phyloP scores from a whole-genome alignment of 441 rosid species.

The Populus tomentosa region DNA sequence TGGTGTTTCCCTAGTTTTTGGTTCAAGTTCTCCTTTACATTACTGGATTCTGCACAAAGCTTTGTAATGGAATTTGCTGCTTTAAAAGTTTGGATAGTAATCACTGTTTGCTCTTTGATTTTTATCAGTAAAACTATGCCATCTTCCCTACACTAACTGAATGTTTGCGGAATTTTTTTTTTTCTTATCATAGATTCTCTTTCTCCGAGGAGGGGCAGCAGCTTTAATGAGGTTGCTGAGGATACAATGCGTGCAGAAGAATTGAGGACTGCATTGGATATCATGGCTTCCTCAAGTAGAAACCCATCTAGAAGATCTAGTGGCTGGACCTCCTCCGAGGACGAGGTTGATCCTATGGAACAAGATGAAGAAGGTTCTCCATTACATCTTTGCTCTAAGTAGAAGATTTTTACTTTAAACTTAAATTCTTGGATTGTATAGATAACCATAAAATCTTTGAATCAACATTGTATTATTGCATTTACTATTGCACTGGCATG shows the following conservation, averaged over 20 bases:
- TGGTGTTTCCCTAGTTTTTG: neutral
- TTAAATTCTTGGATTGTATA: neutral
- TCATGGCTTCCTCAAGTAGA: conserved; percentile 63
- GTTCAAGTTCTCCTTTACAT: neutral
- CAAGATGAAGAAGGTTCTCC: conserved; percentile 60
- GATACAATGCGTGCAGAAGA: conserved; percentile 60
- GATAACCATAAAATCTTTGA: neutral
- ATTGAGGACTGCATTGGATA: conserved; percentile 46
- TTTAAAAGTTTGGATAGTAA: neutral
- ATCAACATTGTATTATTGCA: neutral
- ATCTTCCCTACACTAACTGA: conserved; percentile 2
- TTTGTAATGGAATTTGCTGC: neutral
- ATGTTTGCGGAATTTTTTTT: neutral
- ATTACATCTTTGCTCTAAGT: neutral
- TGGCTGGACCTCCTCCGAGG: conserved; percentile 85
- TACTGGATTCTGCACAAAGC: neutral
- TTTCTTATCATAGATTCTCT: conserved; percentile 35
- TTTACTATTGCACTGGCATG: neutral
- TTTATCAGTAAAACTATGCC: neutral
- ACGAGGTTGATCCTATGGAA: conserved; percentile 73
- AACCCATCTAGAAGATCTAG: conserved; percentile 26
- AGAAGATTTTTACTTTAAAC: neutral
- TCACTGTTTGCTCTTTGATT: neutral
- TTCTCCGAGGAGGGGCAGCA: conserved; percentile 41
- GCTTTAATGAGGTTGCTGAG: conserved; percentile 46